Evolutionary conservation across 202 grass and related monocot genomes (phyloP), one percentile per base, ranked within the genome.

Genomic region (Bolboschoenoplectus hybrid): DNA sequence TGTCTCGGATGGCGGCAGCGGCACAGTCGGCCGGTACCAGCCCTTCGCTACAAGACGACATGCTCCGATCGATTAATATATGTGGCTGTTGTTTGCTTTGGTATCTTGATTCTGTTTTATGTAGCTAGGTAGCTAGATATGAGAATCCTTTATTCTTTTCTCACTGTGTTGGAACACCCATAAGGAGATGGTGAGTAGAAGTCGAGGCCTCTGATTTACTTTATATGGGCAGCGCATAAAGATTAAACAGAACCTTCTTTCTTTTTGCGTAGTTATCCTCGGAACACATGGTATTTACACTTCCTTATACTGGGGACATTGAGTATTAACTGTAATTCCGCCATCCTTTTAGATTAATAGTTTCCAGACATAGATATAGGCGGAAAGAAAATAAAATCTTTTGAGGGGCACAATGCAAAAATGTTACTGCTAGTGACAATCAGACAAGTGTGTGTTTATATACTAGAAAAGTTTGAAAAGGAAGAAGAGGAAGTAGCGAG

Each of bases 1-100:
- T 53, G 46, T 89, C 34, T 76, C 67, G 71, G 57, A 60, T 60
- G 49, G 77, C 88, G 47, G 83, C 66, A 3, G 84, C 39, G 2
- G 62, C 81, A 44, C 63, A 60, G 44, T 63, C 82, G 52, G 57
- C 87, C 78, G 89, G 87, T 73, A 87, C 76, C 45, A 35, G 82
- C 26, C 78, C 5, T 74, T 87, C 26, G n/a, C 60, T 7, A 40
- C 82, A 26, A 66, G 64, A 87, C 2, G 85, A 60, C 90, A 91
- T 86, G 19, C 46, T 83, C 5, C 20, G 20, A 65, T 81, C 20
- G 20, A 65, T 81, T 44, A 44, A 9, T 67, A 67, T 49, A 67
- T 82, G 41, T 36, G 11, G 10, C 12, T 58, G 44, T 19, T 61
- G n/a, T 66, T 65, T 7, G 6, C 40, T 43, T 80, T 36, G 1